phyloP scores from a whole-genome alignment of 305 asterid genomes.

The Withania somnifera region DNA sequence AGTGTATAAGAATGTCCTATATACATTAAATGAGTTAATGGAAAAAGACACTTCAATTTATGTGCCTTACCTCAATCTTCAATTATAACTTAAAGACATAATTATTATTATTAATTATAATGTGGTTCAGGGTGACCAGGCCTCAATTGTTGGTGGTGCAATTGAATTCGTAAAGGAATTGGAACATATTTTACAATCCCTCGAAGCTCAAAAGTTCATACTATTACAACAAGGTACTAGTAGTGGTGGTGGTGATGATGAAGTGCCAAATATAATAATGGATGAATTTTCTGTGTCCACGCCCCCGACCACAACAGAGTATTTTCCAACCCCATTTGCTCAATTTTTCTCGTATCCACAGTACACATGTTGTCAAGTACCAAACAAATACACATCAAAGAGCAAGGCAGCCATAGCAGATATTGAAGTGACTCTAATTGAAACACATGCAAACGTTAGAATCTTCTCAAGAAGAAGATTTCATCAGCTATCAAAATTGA shows the following conservation, averaged over 20 bases:
- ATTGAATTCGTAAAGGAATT: slow-evolving; percentile 84
- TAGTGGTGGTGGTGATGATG: not conserved
- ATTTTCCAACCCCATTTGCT: slow-evolving; percentile 35
- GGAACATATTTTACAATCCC: slow-evolving; percentile 65
- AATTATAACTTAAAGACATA: not conserved
- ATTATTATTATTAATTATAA: not conserved
- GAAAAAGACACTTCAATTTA: not conserved
- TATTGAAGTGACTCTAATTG: slow-evolving; percentile 71
- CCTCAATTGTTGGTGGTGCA: slow-evolving; percentile 93
- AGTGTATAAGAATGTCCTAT: not conserved
- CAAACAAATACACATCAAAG: slow-evolving; percentile 47
- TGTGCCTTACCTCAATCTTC: not conserved
- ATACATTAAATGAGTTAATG: not conserved
- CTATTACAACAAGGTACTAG: slow-evolving; percentile 1
- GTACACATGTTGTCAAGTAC: slow-evolving; percentile 41
- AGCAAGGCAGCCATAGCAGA: slow-evolving; percentile 50
- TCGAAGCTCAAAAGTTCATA: slow-evolving; percentile 53
- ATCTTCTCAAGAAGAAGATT: slow-evolving; percentile 41
- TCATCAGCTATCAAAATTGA: slow-evolving; percentile 58
- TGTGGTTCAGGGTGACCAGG: slow-evolving; percentile 68
- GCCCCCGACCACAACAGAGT: not conserved
- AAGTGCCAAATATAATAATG: not conserved
- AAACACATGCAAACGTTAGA: slow-evolving; percentile 75
- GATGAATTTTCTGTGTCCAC: not conserved
- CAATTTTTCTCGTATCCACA: slow-evolving; percentile 71